Evolutionary conservation across 2,329 filamentous ascomycete genomes (phyloP).

Genomic region (Camillea tinctor): DNA sequence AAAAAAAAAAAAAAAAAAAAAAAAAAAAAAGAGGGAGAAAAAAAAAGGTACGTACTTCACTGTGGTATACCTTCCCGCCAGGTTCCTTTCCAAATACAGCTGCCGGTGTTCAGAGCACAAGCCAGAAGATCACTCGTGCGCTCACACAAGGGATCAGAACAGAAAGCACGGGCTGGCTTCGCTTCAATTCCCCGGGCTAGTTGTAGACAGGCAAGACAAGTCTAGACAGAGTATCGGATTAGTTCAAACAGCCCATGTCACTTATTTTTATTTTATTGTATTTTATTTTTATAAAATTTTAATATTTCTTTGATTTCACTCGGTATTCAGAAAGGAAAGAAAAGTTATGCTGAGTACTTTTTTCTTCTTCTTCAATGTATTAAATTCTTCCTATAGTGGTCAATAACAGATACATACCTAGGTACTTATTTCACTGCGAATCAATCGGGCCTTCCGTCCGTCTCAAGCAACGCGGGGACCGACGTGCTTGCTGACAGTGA

Average conservation of each 20-base stretch:
- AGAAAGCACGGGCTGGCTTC: slow-evolving; percentile 1
- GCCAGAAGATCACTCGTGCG: slow-evolving; percentile 12
- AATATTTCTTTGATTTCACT: too few species aligned
- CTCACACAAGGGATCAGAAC: slow-evolving; percentile 4
- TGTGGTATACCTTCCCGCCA: not conserved
- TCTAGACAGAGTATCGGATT: too few species aligned
- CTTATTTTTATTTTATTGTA: not conserved
- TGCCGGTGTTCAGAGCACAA: slow-evolving; percentile 12
- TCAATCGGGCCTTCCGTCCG: too few species aligned
- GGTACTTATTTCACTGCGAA: too few species aligned
- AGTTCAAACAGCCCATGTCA: not conserved
- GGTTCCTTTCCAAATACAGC: not conserved
- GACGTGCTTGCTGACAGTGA: not conserved
- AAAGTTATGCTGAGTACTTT: not conserved
- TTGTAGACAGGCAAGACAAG: too few species aligned
- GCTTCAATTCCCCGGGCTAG: slow-evolving; percentile 10
- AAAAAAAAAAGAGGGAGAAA: too few species aligned
- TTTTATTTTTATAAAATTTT: too few species aligned
- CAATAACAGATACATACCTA: not conserved
- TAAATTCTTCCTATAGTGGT: not conserved
- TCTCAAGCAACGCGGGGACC: not conserved
- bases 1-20: too few species aligned
- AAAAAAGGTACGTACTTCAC: not conserved
- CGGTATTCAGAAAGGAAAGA: too few species aligned
- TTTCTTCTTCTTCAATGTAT: not conserved